These are phyloP conservation scores for Cryptococcus hybrid DNA, from an alignment of 1,284 basidiomycete species.

Conservation along the genomic window DNA sequence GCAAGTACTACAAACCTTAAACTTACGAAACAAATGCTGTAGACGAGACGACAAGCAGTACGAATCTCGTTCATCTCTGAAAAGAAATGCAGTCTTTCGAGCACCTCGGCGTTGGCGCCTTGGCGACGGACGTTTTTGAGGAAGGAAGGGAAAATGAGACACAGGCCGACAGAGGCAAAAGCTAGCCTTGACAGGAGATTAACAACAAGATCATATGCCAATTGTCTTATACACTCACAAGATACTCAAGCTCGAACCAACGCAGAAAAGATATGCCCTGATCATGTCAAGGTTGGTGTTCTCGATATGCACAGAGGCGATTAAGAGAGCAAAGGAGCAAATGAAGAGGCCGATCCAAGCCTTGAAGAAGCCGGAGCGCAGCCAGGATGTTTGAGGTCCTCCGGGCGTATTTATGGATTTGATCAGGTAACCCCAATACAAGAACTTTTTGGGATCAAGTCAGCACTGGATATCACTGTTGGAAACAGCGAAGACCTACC, in stretches of 20 bases:
- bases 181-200: conserved; percentile 17
- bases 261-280: conserved; percentile 31
- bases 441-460: conserved; percentile 12
- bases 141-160: conserved; percentile 24
- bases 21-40: conserved; percentile 27
- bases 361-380: conserved; percentile 23
- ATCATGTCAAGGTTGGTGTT: conserved; percentile 23
- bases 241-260: conserved; percentile 20
- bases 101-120: conserved; percentile 34
- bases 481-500: conserved; percentile 11
- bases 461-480: background rate
- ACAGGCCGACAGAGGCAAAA: conserved; percentile 20
- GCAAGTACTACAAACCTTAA: background rate
- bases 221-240: conserved; percentile 19
- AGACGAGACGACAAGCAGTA: conserved; percentile 26
- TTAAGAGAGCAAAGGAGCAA: conserved; percentile 14
- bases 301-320: conserved; percentile 23
- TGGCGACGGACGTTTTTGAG: conserved; percentile 15
- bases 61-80: conserved; percentile 29
- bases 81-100: conserved; percentile 35
- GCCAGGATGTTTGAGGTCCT: conserved; percentile 18
- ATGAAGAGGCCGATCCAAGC: conserved; percentile 17
- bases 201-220: background rate
- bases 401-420: conserved; percentile 21
- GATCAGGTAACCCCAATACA: conserved; percentile 32